Percentiles rank a stretch among this genome's conserved stretches.
These are phyloP conservation scores for Bombardia bombarda DNA, from an alignment of 495 filamentous ascomycete species.

Conservation along the genomic window DNA sequence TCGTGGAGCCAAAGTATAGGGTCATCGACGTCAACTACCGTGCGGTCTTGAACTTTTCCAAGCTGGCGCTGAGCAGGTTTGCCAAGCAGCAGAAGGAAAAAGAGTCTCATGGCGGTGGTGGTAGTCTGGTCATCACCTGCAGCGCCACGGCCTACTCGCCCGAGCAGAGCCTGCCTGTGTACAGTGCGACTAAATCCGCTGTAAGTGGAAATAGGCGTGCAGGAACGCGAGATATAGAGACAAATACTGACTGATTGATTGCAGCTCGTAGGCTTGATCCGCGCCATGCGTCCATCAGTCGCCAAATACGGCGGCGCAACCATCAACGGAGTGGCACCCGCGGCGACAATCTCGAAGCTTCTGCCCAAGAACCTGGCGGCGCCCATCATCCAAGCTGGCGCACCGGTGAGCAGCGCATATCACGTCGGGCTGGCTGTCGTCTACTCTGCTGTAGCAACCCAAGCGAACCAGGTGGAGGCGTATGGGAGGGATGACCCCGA, in stretches of 20 bases:
- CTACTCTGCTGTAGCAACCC: neutral
- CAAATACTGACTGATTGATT: neutral
- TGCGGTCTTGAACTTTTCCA: neutral
- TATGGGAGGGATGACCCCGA: neutral
- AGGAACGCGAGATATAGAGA: neutral
- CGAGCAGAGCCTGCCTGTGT: neutral
- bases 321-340: slow-evolving; percentile 1
- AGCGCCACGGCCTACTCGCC: neutral
- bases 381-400: neutral
- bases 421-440: neutral
- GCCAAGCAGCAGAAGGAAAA: neutral
- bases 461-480: neutral
- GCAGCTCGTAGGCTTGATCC: neutral
- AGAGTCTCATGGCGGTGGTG: neutral
- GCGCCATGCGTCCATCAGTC: neutral
- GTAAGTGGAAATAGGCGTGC: neutral
- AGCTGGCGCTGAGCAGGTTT: neutral
- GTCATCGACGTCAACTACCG: slow-evolving; percentile 1
- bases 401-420: neutral
- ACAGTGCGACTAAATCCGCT: neutral
- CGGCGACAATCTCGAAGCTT: neutral
- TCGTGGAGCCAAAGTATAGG: neutral
- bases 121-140: neutral
- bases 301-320: neutral
- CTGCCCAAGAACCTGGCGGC: neutral